A percentile compares a stretch with the other conserved stretches of the same genome.
Evolutionary conservation across 495 filamentous ascomycete genomes (phyloP).

Genomic region (Penicillium waksmanii): DNA sequence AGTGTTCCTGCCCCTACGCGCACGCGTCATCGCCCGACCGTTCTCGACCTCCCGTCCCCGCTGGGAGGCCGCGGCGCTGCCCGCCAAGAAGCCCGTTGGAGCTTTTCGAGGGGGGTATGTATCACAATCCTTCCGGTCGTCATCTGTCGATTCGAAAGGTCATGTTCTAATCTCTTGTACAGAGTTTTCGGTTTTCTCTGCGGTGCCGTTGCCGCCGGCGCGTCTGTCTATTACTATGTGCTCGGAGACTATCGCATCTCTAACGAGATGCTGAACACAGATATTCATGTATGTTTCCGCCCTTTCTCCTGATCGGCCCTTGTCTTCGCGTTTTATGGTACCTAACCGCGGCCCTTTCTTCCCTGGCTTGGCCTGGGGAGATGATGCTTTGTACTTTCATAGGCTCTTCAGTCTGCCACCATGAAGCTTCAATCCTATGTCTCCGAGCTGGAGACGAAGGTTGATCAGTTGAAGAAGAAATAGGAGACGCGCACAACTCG

Average conservation of each 20-base stretch:
- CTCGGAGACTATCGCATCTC: constrained; percentile 90
- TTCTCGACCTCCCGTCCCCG: constrained; percentile 44
- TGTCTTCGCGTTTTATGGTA: not conserved
- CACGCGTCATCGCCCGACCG: constrained; percentile 33
- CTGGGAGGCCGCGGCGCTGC: constrained; percentile 52
- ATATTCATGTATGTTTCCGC: constrained; percentile 80
- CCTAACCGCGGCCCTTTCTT: constrained; percentile 12
- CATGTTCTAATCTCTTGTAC: constrained; percentile 4
- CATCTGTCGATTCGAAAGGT: not conserved
- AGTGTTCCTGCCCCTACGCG: constrained; percentile 28
- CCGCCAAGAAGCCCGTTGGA: constrained; percentile 79
- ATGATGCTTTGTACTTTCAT: constrained; percentile 12
- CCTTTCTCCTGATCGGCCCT: constrained; percentile 6
- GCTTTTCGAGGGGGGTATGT: constrained; percentile 92
- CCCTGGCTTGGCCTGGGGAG: constrained; percentile 11
- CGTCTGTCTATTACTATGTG: constrained; percentile 85
- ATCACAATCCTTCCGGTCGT: not conserved
- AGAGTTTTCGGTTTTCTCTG: constrained; percentile 95
- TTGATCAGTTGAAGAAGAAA: constrained; percentile 70
- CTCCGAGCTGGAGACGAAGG: constrained; percentile 76
- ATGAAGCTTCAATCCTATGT: constrained; percentile 85
- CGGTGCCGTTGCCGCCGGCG: constrained; percentile 78
- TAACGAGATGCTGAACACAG: constrained; percentile 92
- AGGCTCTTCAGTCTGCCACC: constrained; percentile 89
- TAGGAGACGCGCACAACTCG: constrained; percentile 19